Evolutionary conservation across 345 rosid species (phyloP).

Genomic region (Orychophragmus violaceus): DNA sequence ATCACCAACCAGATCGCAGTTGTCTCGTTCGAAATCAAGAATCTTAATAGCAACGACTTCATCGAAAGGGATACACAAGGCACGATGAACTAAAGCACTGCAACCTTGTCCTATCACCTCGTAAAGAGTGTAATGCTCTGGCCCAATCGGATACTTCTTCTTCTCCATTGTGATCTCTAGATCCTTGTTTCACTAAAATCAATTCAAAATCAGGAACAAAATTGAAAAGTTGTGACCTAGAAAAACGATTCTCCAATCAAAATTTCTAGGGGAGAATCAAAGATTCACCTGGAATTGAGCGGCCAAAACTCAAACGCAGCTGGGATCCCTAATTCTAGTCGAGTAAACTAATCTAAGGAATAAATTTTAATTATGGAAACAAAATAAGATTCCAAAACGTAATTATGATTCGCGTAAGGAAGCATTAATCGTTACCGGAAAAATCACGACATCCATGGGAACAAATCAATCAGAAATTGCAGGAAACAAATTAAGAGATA

Average conservation of each 20-base stretch:
- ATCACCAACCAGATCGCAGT: slow-evolving; percentile 50
- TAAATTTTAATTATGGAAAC: not conserved
- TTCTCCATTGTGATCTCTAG: slow-evolving; percentile 45
- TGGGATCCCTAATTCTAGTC: slow-evolving; percentile 1
- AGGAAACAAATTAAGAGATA: slow-evolving; percentile 5
- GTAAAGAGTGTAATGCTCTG: slow-evolving; percentile 56
- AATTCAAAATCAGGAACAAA: no score
- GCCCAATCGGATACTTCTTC: slow-evolving; percentile 89
- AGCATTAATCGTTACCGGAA: slow-evolving; percentile 5
- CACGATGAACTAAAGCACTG: slow-evolving; percentile 84
- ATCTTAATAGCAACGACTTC: slow-evolving; percentile 91
- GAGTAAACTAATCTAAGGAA: not conserved
- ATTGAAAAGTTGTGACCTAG: no score
- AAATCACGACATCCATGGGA: slow-evolving; percentile 20
- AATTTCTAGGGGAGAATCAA: not conserved
- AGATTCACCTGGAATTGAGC: not conserved
- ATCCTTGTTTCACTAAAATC: slow-evolving; percentile 19
- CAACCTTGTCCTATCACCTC: slow-evolving; percentile 94
- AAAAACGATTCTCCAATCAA: not conserved
- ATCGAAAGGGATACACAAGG: slow-evolving; percentile 59
- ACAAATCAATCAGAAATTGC: not conserved
- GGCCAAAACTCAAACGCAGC: slow-evolving; percentile 20
- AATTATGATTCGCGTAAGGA: not conserved
- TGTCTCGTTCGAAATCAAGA: slow-evolving; percentile 93
- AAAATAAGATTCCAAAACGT: slow-evolving; percentile 7